Percentiles rank a stretch among this genome's conserved stretches.
These are phyloP conservation scores for Erysimum cheiranthoides DNA, from an alignment of 345 rosid species.

Conservation along the genomic window DNA sequence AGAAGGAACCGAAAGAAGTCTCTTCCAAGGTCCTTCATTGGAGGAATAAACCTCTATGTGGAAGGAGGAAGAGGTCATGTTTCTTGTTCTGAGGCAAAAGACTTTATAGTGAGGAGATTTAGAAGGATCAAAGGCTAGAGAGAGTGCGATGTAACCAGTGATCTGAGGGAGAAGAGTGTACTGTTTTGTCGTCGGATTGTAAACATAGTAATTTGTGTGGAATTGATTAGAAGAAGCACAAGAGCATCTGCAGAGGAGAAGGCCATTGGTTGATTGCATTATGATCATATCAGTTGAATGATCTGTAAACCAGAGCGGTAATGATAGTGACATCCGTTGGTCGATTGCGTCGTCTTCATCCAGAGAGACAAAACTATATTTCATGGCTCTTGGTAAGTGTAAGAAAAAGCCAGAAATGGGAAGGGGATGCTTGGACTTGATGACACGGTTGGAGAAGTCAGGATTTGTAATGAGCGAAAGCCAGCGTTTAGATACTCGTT, in stretches of 20 bases:
- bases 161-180: slow-evolving; percentile 41
- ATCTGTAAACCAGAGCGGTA: slow-evolving; percentile 40
- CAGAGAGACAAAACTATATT: slow-evolving; percentile 30
- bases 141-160: slow-evolving; percentile 18
- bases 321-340: background rate
- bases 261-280: slow-evolving; percentile 60
- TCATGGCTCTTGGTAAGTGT: background rate
- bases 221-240: slow-evolving; percentile 30
- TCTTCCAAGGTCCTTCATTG: slow-evolving; percentile 49
- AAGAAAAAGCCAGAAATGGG: slow-evolving; percentile 36
- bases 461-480: slow-evolving; percentile 49
- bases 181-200: slow-evolving; percentile 57
- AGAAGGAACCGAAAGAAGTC: slow-evolving; percentile 25
- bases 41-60: slow-evolving; percentile 51
- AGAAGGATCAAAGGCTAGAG: slow-evolving; percentile 56
- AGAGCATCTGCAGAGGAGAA: slow-evolving; percentile 52
- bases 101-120: slow-evolving; percentile 54
- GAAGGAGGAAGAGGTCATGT: background rate
- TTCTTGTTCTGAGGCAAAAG: slow-evolving; percentile 36
- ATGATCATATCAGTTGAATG: slow-evolving; percentile 42
- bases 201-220: slow-evolving; percentile 42
- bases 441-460: slow-evolving; percentile 8
- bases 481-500: slow-evolving; percentile 49
- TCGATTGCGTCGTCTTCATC: background rate
- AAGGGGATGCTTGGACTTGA: slow-evolving; percentile 16